Evolutionary conservation across 2,329 filamentous ascomycete genomes (phyloP), one percentile per base, ranked within the genome.

Genomic region (Cephalotrichum gorgonifer): DNA sequence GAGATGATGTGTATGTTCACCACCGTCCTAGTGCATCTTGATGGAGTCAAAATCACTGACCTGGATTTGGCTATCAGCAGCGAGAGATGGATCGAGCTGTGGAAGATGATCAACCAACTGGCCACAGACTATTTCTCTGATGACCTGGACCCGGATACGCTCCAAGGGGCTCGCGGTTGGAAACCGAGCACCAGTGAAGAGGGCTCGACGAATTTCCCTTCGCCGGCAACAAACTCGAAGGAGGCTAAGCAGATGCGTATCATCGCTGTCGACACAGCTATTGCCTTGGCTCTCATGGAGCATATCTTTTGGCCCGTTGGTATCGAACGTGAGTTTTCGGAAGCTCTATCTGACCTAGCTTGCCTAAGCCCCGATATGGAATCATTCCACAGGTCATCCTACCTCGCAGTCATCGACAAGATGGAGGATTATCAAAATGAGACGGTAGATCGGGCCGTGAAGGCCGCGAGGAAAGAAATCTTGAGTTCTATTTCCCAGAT

Each of bases 241-340:
- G 27, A 44, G 27, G 43, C 43, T 15, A 44, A 44, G 15, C 43
- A 44, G 27, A 44, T 44, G 43, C 43, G 43, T 15, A 44, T 44
- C 30, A 14, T 44, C 27, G 27, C 17, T 4, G 43, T 44, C 43
- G 27, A 31, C 27, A 31, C 43, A 7, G 33, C 33, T 4, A 44
- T 44, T 20, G 27, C 43, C 27, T 31, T 11, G 15, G 43, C 43
- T 6, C 17, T 44, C 14, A 31, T 27, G 5, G 15, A 22, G 8
- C 27, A 44, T 20, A 44, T 44, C n/a, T 44, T 44, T 12, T 27
- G 43, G 12, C 43, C 27, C 15, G 17, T 33, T 12, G 43, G 43
- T 27, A 23, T 17, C n/a, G 43, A 44, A 26, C 11, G 17, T n/a
- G 27, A 17, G 6, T 31, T 44, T 5, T 15, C 9, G 14, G 17